Evolutionary conservation across 768 basidiomycete genomes (phyloP).

Genomic region (Daedaleopsis nitida): DNA sequence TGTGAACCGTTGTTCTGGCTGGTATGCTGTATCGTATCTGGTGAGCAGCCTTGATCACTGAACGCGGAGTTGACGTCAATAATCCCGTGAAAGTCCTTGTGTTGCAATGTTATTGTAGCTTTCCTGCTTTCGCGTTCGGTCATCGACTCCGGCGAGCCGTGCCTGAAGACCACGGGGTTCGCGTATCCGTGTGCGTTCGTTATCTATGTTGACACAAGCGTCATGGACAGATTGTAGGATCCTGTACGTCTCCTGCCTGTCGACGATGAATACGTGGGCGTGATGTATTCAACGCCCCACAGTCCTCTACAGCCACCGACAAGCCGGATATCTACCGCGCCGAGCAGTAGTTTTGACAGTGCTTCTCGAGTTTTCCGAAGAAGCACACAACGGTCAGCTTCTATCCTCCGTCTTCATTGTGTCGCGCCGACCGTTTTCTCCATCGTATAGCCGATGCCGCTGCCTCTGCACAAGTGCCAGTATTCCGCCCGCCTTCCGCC

Average conservation of each 20-base stretch:
- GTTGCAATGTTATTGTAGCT: slow-evolving; percentile 1
- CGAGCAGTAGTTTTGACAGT: neutral
- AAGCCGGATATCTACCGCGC: slow-evolving; percentile 9
- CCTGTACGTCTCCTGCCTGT: neutral
- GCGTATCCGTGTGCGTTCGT: neutral
- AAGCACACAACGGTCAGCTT: slow-evolving; percentile 6
- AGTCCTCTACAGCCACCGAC: neutral
- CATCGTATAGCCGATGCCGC: slow-evolving; percentile 12
- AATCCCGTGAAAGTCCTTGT: neutral
- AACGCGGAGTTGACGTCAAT: too few relatives aligned
- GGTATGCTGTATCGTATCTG: slow-evolving; percentile 11
- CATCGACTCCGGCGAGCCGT: neutral
- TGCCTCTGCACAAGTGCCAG: neutral
- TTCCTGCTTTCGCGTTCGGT: neutral
- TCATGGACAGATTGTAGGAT: neutral
- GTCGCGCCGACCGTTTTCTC: slow-evolving; percentile 9
- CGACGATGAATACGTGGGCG: neutral
- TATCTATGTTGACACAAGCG: slow-evolving; percentile 7
- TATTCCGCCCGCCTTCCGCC: neutral
- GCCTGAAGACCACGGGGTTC: neutral
- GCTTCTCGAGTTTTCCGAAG: slow-evolving; percentile 3
- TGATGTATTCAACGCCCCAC: neutral
- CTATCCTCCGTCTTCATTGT: neutral
- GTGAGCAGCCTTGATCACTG: neutral
- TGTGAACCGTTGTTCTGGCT: neutral